Evolutionary conservation across 768 basidiomycete genomes (phyloP).

Genomic region (Boletus reticuloceps): DNA sequence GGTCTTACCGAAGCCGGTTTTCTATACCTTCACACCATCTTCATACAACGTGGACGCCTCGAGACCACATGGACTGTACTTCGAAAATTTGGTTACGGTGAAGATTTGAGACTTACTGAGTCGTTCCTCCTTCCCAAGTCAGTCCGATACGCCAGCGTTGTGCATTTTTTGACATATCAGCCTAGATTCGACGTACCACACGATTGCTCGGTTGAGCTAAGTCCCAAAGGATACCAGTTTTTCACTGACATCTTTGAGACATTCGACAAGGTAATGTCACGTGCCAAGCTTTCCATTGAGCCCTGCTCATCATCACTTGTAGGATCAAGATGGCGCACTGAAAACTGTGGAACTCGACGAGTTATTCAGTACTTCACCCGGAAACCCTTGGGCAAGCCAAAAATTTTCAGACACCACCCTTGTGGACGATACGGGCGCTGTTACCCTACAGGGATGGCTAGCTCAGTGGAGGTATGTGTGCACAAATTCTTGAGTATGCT

Average conservation of each 20-base stretch:
- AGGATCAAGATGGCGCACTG: slow-evolving; percentile 96
- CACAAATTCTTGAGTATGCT: slow-evolving; percentile 1
- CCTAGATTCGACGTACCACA: slow-evolving; percentile 86
- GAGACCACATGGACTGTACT: slow-evolving; percentile 99
- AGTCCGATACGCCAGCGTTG: slow-evolving; percentile 26
- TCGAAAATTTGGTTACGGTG: slow-evolving; percentile 93
- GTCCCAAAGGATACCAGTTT: slow-evolving; percentile 93
- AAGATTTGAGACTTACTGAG: slow-evolving; percentile 88
- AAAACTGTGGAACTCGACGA: slow-evolving; percentile 80
- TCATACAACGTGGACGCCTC: slow-evolving; percentile 91
- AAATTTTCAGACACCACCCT: slow-evolving; percentile 90
- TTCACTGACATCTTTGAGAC: slow-evolving; percentile 95
- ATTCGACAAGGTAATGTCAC: slow-evolving; percentile 74
- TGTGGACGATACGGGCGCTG: slow-evolving; percentile 81
- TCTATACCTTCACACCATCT: slow-evolving; percentile 91
- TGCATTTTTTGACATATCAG: slow-evolving; percentile 11
- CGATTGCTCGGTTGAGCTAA: slow-evolving; percentile 94
- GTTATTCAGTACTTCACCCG: slow-evolving; percentile 91
- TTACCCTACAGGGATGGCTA: slow-evolving; percentile 97
- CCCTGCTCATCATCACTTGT: slow-evolving; percentile 4
- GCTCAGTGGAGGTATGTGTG: slow-evolving; percentile 92
- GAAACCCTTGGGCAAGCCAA: slow-evolving; percentile 93
- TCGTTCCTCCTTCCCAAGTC: slow-evolving; percentile 87
- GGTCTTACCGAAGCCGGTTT: slow-evolving; percentile 94
- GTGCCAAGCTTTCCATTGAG: background rate